These are phyloP conservation scores for Hirschfeldia incana DNA, from an alignment of 345 rosid species.

Conservation along the genomic window DNA sequence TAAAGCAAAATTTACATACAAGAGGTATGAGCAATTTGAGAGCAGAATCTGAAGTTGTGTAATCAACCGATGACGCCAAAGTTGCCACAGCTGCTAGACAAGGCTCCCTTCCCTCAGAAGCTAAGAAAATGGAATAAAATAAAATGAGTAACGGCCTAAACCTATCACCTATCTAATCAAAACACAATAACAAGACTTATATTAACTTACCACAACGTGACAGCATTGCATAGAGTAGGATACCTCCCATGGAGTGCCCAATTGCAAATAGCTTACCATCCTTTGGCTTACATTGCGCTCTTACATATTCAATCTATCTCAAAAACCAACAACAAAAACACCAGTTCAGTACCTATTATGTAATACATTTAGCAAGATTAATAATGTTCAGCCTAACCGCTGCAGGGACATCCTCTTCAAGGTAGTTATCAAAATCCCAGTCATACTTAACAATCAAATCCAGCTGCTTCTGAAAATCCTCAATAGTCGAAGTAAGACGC, in stretches of 20 bases:
- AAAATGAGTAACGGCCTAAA: neutral
- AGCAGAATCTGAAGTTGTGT: conserved; percentile 75
- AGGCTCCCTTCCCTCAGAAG: conserved; percentile 73
- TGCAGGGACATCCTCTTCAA: conserved; percentile 96
- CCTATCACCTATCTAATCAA: neutral
- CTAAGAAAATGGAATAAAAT: conserved; percentile 41
- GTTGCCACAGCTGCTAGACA: conserved; percentile 74
- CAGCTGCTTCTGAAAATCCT: conserved; percentile 91
- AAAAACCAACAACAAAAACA: conserved; percentile 36
- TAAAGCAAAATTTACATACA: conserved; percentile 47
- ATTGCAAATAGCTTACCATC: conserved; percentile 79
- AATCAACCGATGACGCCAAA: conserved; percentile 89
- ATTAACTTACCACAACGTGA: conserved; percentile 37
- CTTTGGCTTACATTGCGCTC: conserved; percentile 53
- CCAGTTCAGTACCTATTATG: conserved; percentile 6
- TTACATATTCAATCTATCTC: conserved; percentile 41
- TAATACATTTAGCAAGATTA: conserved; percentile 4
- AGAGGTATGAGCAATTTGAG: conserved; percentile 90
- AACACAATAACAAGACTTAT: neutral
- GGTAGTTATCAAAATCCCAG: conserved; percentile 95
- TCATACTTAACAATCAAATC: conserved; percentile 84
- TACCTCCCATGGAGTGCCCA: conserved; percentile 65
- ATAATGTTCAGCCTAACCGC: conserved; percentile 86
- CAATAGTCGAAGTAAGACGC: conserved; percentile 70
- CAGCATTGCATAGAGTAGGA: conserved; percentile 45